Evolutionary conservation across 331 rosid genomes (phyloP).

Genomic region (Pyracantha coccinea): DNA sequence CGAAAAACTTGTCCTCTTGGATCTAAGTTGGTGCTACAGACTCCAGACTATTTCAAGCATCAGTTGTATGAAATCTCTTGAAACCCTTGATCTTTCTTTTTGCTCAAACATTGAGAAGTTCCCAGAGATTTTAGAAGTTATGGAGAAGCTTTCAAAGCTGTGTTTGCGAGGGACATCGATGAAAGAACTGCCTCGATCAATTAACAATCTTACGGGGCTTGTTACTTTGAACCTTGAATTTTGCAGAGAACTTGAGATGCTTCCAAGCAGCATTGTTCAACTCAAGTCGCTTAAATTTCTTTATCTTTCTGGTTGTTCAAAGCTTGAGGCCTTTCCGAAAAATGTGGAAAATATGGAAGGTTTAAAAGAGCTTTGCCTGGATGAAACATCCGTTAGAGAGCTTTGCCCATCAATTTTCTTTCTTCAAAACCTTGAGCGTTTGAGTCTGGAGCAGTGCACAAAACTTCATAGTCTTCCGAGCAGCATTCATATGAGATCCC

Average conservation of each 20-base stretch:
- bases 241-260: not conserved
- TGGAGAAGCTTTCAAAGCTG: not conserved
- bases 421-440: not conserved
- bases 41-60: not conserved
- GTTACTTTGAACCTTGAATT: not conserved
- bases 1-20: not conserved
- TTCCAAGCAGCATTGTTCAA: not conserved
- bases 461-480: not conserved
- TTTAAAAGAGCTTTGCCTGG: not conserved
- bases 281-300: not conserved
- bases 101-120: not conserved
- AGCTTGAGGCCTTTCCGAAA: not conserved
- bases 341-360: not conserved
- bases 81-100: not conserved
- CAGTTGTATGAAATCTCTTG: not conserved
- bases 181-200: not conserved
- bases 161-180: not conserved
- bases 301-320: not conserved
- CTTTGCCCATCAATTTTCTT: not conserved
- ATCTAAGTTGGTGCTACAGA: not conserved
- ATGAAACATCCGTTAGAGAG: not conserved
- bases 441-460: not conserved
- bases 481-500: not conserved
- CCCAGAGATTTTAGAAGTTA: not conserved
- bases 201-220: not conserved